Percentiles rank a stretch among this genome's conserved stretches.
Evolutionary conservation across 176 grass and related monocot species (phyloP).

Genomic region (Hordeum vulgare): MorexV3_pseudomolecules_assembly NC_058521.1:601500876-601501375

Average conservation of each 20-base stretch:
- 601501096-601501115: constrained; percentile 5
- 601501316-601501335: neutral
- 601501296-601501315: too few relatives aligned
- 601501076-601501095: constrained; percentile 15
- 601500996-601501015: constrained; percentile 20
- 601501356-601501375: constrained; percentile 82
- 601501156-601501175: constrained; percentile 18
- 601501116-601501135: constrained; percentile 7
- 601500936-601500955: neutral
- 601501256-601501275: neutral
- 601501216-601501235: constrained; percentile 10
- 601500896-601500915: constrained; percentile 14
- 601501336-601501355: constrained; percentile 74
- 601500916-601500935: constrained; percentile 8
- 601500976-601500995: constrained; percentile 29
- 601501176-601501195: constrained; percentile 10
- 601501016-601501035: constrained; percentile 23
- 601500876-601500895: constrained; percentile 57
- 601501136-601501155: constrained; percentile 18
- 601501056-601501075: constrained; percentile 40
- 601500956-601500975: constrained; percentile 24
- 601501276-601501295: neutral
- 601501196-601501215: constrained; percentile 54
- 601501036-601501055: constrained; percentile 25
- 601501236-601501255: neutral